Percentiles rank a stretch among this genome's conserved stretches.
Conservation (phyloP, 2,329 filamentous ascomycete genomes). For the Beauveria rudraprayagi region DNA sequence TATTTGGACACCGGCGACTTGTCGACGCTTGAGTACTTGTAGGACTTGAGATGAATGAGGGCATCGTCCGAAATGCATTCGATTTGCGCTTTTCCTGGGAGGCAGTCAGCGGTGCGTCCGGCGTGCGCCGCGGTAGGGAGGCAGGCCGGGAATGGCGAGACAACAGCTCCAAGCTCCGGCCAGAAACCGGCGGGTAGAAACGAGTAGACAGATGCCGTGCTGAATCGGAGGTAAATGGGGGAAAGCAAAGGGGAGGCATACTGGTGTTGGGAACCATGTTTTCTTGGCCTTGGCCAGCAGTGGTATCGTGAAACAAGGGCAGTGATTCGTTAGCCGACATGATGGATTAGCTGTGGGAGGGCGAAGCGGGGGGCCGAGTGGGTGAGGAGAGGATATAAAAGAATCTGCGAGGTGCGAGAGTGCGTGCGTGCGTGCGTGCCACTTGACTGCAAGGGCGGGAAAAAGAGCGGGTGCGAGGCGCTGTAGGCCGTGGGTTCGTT, state of each 20-base stretch:
- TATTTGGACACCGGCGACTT: constrained; percentile 91
- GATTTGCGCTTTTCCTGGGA: constrained; percentile 43
- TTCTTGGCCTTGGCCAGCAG: background rate
- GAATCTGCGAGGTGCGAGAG: background rate
- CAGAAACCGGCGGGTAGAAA: background rate
- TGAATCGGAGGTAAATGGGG: background rate
- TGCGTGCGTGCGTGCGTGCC: background rate
- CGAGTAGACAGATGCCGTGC: background rate
- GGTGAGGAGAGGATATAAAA: constrained; percentile 9
- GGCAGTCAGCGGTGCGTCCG: background rate
- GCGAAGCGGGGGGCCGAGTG: background rate
- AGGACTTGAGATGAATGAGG: constrained; percentile 81
- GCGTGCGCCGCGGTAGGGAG: background rate
- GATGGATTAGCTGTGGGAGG: constrained; percentile 3
- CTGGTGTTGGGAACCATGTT: constrained; percentile 11
- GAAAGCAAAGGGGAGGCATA: background rate
- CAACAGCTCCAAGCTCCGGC: background rate
- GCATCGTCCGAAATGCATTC: constrained; percentile 84
- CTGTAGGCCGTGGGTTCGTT: background rate
- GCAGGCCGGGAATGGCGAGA: background rate
- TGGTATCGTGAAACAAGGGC: constrained; percentile 8
- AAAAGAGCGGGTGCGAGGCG: constrained; percentile 7
- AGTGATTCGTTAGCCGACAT: constrained; percentile 11
- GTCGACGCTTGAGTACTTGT: constrained; percentile 97
- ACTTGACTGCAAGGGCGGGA: background rate